Percentiles rank a stretch among this genome's conserved stretches.
Evolutionary conservation across 2,329 filamentous ascomycete genomes (phyloP).

Genomic region (Orbilia oligospora): DNA sequence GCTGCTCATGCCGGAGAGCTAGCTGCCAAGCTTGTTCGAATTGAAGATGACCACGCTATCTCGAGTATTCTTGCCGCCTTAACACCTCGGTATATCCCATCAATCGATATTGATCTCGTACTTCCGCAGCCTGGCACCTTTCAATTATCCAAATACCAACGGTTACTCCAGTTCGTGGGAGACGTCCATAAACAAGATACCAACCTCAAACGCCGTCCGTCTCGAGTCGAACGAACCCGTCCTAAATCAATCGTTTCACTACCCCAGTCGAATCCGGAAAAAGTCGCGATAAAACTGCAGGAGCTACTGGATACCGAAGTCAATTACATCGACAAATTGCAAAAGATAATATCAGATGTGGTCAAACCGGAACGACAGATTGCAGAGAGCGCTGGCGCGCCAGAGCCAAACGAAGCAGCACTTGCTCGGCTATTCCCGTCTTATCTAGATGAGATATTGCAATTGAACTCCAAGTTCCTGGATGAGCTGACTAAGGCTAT

Average conservation of each 20-base stretch:
- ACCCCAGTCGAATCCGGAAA: constrained; percentile 69
- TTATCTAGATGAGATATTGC: constrained; percentile 83
- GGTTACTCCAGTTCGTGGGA: constrained; percentile 73
- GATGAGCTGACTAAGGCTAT: constrained; percentile 78
- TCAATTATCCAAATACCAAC: constrained; percentile 42
- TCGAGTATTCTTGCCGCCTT: constrained; percentile 81
- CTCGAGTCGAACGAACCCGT: constrained; percentile 55
- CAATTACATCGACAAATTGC: constrained; percentile 89
- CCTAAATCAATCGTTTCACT: constrained; percentile 54
- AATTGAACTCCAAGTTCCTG: constrained; percentile 85
- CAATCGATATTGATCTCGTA: constrained; percentile 89
- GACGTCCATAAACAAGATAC: constrained; percentile 64
- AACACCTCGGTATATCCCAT: constrained; percentile 84
- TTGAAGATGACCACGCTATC: constrained; percentile 81
- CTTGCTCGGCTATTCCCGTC: constrained; percentile 84
- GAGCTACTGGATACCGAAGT: constrained; percentile 81
- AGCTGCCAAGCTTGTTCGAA: constrained; percentile 84
- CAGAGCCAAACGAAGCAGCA: constrained; percentile 76
- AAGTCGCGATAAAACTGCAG: constrained; percentile 75
- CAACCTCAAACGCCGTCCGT: constrained; percentile 69
- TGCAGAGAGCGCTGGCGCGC: constrained; percentile 44
- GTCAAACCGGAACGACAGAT: constrained; percentile 70
- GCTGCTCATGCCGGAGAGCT: constrained; percentile 94
- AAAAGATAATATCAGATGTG: constrained; percentile 84
- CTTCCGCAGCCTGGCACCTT: constrained; percentile 76